phyloP scores from a whole-genome alignment of 352 stramenopile genomes.

The Pythium grandisporangium region DNA sequence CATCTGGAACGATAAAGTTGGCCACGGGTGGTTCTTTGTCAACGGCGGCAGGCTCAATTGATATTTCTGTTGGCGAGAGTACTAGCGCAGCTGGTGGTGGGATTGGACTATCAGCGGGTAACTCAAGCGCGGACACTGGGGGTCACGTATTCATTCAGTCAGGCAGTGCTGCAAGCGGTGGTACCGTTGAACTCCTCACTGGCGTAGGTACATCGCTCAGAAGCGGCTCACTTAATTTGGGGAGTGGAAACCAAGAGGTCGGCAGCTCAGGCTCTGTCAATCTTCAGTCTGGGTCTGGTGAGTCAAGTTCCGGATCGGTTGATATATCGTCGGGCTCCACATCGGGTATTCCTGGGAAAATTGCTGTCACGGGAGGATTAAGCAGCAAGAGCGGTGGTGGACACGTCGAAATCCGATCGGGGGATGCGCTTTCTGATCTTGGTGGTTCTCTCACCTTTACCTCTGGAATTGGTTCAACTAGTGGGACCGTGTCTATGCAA shows the following conservation, averaged over 20 bases:
- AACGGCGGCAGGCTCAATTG: conserved; percentile 1
- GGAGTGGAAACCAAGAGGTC: conserved; percentile 2
- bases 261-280: conserved; percentile 7
- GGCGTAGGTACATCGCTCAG: conserved; percentile 1
- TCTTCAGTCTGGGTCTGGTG: conserved; percentile 4
- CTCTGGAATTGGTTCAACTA: conserved; percentile 4
- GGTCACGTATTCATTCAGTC: background rate
- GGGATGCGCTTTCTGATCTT: conserved; percentile 1
- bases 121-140: background rate
- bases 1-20: conserved; percentile 1
- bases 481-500: background rate
- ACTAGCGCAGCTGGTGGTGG: background rate
- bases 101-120: background rate
- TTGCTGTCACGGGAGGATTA: conserved; percentile 4
- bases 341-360: conserved; percentile 1
- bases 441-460: conserved; percentile 6
- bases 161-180: conserved; percentile 2
- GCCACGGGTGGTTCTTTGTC: conserved; percentile 1
- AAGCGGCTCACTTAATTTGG: conserved; percentile 8
- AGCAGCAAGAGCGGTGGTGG: conserved; percentile 4
- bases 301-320: conserved; percentile 4
- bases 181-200: background rate
- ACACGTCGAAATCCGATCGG: conserved; percentile 7
- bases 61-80: conserved; percentile 1
- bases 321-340: conserved; percentile 6